Percentiles rank a stretch among this genome's conserved stretches.
Conservation (phyloP, 2,329 filamentous ascomycete species). For the Stenocarpella maydis region DNA sequence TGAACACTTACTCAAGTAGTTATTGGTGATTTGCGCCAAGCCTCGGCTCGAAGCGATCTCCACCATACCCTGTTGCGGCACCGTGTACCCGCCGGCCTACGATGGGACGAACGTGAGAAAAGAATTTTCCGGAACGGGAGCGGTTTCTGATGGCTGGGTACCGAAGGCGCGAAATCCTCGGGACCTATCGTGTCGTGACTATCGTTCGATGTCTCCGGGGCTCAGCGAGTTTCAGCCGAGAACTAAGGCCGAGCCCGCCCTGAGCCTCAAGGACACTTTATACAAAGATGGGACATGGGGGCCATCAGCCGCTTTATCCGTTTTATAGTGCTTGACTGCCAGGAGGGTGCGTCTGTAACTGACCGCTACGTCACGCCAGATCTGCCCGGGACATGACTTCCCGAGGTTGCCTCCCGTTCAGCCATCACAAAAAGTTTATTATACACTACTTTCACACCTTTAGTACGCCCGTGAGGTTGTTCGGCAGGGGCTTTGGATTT, state of each 20-base stretch:
- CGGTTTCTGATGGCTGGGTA: not conserved
- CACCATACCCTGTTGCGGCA: not conserved
- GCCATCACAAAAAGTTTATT: slow-evolving; percentile 5
- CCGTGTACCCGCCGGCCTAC: not conserved
- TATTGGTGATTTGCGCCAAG: not conserved
- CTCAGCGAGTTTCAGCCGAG: slow-evolving; percentile 26
- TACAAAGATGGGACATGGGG: not conserved
- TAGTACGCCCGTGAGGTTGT: slow-evolving; percentile 11
- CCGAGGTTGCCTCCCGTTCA: slow-evolving; percentile 5
- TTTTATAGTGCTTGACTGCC: slow-evolving; percentile 16
- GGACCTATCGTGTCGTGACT: not conserved
- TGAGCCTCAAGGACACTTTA: not conserved
- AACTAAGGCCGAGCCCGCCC: slow-evolving; percentile 12
- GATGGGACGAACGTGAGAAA: slow-evolving; percentile 10
- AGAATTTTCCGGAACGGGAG: slow-evolving; percentile 4
- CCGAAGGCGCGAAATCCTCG: not conserved
- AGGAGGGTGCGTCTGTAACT: not conserved
- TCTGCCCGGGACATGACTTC: slow-evolving; percentile 2
- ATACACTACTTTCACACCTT: not conserved
- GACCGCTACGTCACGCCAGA: slow-evolving; percentile 11
- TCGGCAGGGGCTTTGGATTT: slow-evolving; percentile 20
- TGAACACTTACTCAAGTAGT: too few relatives aligned
- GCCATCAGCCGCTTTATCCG: slow-evolving; percentile 11
- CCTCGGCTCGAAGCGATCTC: slow-evolving; percentile 4
- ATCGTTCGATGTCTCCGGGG: slow-evolving; percentile 17